These are phyloP conservation scores for Boletus subcaerulescens DNA, from an alignment of 768 basidiomycete genomes.

Conservation along the genomic window DNA sequence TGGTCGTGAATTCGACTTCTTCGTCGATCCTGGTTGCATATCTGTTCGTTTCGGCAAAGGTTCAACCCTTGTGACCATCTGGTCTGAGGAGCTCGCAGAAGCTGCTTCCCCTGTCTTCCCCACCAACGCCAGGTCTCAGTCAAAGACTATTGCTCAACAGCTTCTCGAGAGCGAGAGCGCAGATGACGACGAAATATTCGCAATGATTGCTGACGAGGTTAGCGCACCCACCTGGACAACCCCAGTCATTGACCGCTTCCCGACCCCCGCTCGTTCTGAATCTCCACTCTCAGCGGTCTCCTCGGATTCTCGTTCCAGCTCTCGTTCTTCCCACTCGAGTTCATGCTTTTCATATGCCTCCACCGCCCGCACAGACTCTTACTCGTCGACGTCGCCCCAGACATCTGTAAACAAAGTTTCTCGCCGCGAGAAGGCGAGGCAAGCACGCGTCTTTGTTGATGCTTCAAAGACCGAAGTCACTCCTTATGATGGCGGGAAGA, in stretches of 20 bases:
- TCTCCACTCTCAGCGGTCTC: slow-evolving; percentile 61
- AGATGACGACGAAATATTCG: slow-evolving; percentile 71
- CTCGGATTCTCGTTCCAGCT: slow-evolving; percentile 48
- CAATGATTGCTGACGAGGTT: slow-evolving; percentile 71
- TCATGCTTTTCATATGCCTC: slow-evolving; percentile 69
- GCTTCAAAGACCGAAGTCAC: slow-evolving; percentile 75
- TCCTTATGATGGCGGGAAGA: slow-evolving; percentile 85
- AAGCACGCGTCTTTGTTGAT: slow-evolving; percentile 72
- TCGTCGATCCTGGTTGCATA: slow-evolving; percentile 77
- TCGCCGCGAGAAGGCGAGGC: slow-evolving; percentile 66
- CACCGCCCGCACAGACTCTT: slow-evolving; percentile 55
- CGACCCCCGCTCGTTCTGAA: slow-evolving; percentile 46
- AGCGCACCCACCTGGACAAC: slow-evolving; percentile 67
- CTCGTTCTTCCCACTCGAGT: slow-evolving; percentile 68
- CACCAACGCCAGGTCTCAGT: slow-evolving; percentile 19
- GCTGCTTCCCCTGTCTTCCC: slow-evolving; percentile 17
- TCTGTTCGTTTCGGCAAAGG: slow-evolving; percentile 56
- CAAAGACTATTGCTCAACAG: slow-evolving; percentile 72
- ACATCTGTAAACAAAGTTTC: slow-evolving; percentile 53
- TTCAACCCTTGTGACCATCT: slow-evolving; percentile 56
- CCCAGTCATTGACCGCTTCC: slow-evolving; percentile 61
- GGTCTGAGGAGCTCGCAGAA: slow-evolving; percentile 54
- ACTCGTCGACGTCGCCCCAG: slow-evolving; percentile 37
- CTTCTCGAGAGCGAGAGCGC: slow-evolving; percentile 68
- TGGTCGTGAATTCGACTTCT: slow-evolving; percentile 70